Percentiles rank a stretch among this genome's conserved stretches.
Evolutionary conservation across 1,139 yeast species (phyloP).

Genomic region (Geotrichum reessii): DNA sequence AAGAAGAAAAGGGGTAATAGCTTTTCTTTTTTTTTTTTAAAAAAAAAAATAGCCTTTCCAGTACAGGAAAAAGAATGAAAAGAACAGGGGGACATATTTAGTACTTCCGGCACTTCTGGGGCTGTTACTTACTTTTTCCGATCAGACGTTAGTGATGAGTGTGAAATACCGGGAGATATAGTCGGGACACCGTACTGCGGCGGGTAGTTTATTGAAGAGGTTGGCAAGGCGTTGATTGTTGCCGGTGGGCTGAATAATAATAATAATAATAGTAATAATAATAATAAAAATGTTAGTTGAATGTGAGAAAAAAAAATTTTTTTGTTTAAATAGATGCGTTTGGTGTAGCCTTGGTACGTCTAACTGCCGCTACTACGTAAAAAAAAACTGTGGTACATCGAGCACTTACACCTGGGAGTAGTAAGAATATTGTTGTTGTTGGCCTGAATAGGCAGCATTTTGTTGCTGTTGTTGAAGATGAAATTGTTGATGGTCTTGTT

Average conservation of each 20-base stretch:
- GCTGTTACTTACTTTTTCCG: slow-evolving; percentile 10
- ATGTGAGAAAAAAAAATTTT: not conserved
- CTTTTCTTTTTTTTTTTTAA: not conserved
- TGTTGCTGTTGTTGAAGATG: not conserved
- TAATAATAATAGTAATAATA: no score
- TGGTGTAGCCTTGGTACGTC: not conserved
- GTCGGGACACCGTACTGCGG: not conserved
- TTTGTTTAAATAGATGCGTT: not conserved
- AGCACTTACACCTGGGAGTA: not conserved
- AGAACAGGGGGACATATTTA: not conserved
- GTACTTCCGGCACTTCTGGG: not conserved
- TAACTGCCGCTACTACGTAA: not conserved
- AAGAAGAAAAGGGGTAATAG: not conserved
- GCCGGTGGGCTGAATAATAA: not conserved
- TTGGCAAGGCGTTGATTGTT: not conserved
- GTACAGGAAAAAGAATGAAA: not conserved
- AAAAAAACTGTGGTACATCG: not conserved
- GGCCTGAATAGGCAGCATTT: not conserved
- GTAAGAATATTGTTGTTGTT: not conserved
- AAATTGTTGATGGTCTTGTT: not conserved
- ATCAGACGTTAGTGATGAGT: not conserved
- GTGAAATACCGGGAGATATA: not conserved
- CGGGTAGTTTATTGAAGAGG: not conserved
- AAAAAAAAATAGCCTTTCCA: not conserved
- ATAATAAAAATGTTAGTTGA: not conserved